A percentile compares a stretch with the other conserved stretches of the same genome.
These are phyloP conservation scores for Colletotrichum chlorophyti DNA, from an alignment of 2,329 filamentous ascomycete species.

Conservation along the genomic window DNA sequence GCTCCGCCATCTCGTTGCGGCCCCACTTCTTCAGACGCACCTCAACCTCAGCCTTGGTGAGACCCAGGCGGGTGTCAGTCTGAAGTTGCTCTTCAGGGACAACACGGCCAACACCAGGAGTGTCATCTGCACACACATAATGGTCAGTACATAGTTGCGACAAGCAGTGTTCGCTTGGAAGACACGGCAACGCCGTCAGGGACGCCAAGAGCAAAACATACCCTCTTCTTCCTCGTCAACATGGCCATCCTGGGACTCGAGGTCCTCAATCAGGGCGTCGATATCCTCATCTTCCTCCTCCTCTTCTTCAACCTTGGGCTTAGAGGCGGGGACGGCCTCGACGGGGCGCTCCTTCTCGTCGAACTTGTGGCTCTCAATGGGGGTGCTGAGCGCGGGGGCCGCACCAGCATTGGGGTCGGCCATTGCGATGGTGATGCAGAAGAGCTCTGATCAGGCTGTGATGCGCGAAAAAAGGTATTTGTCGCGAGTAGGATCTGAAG, in stretches of 20 bases:
- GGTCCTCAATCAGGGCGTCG: constrained; percentile 84
- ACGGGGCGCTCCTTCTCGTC: constrained; percentile 64
- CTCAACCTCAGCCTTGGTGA: constrained; percentile 74
- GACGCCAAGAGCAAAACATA: constrained; percentile 38
- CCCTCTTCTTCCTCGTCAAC: constrained; percentile 67
- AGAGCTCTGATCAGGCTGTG: constrained; percentile 29
- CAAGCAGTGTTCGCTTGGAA: background rate
- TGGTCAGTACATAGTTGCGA: no score
- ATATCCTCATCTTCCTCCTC: constrained; percentile 82
- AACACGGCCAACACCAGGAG: constrained; percentile 61
- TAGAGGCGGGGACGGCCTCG: constrained; percentile 42
- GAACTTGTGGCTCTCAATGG: constrained; percentile 70
- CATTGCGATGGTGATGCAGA: constrained; percentile 47
- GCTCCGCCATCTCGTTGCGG: constrained; percentile 89
- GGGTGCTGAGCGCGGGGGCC: constrained; percentile 66
- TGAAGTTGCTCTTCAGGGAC: constrained; percentile 79
- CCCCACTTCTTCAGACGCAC: constrained; percentile 71
- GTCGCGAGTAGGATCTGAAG: constrained; percentile 20
- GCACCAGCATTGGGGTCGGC: constrained; percentile 59
- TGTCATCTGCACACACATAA: constrained; percentile 42
- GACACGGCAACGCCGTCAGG: no score
- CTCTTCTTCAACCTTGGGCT: constrained; percentile 62
- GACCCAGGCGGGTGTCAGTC: constrained; percentile 76
- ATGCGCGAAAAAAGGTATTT: constrained; percentile 14
- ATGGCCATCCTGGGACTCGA: constrained; percentile 81